Percentiles rank a stretch among this genome's conserved stretches.
phyloP scores from a whole-genome alignment of 2,329 filamentous ascomycete species.

The Penicillium frequentans region DNA sequence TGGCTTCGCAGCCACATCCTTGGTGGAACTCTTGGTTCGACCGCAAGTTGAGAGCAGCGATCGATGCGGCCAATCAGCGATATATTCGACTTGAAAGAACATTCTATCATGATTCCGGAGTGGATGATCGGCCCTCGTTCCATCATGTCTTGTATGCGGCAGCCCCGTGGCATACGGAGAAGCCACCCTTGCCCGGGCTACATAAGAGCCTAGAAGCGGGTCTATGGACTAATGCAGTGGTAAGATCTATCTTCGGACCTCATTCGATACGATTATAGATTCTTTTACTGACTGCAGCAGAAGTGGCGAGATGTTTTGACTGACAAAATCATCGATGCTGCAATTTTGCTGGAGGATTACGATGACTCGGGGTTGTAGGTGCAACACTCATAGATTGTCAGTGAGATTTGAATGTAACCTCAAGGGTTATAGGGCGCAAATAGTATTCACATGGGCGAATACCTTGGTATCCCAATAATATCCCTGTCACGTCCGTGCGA shows the following conservation, averaged over 20 bases:
- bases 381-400: background rate
- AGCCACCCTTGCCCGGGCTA: background rate
- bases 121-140: background rate
- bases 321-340: background rate
- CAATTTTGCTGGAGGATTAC: background rate
- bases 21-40: background rate
- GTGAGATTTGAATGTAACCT: background rate
- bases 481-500: background rate
- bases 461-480: background rate
- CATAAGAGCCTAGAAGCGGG: background rate
- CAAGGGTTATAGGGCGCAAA: background rate
- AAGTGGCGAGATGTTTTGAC: background rate
- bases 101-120: background rate
- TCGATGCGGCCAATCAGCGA: background rate
- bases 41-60: background rate
- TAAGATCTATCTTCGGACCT: background rate
- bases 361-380: background rate
- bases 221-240: background rate
- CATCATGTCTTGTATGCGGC: background rate
- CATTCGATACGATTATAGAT: background rate
- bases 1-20: background rate
- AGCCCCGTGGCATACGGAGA: background rate
- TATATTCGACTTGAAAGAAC: background rate
- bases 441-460: background rate
- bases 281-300: background rate